Evolutionary conservation across 2,329 filamentous ascomycete genomes (phyloP), one percentile per base, ranked within the genome.

Genomic region (Amauroascus niger): DNA sequence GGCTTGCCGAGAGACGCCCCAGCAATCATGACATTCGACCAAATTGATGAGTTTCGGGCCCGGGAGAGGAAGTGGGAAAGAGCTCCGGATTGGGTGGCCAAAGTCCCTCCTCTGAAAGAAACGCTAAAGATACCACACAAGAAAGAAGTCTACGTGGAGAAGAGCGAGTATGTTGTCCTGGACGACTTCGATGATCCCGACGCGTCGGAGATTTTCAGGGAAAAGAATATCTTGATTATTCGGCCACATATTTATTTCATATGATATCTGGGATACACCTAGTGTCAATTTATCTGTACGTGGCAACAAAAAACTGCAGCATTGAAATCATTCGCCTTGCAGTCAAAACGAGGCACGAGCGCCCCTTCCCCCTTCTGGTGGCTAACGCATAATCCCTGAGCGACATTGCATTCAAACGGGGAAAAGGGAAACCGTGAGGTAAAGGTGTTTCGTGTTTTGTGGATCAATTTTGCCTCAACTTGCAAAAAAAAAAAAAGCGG

Each of bases 171-270:
- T n/a, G 35, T 20, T 28, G 35, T 41, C 4, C 35, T 50, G 8
- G 33, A 28, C 14, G 7, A 18, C 13, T 11, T 40, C 26, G 35
- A 50, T 30, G 35, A 50, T 18, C 35, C 24, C 14, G 35, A 41
- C 2, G 48, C 48, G 13, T 40, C 33, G 1, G 35, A 40, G 37
- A 20, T 30, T 20, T 50, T 50, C n/a, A 16, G 22, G 14, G 48
- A 41, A 33, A 50, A 50, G 37, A 50, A 50, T 30, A 50, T 50
- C 14, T 11, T 50, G 7, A 40, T 30, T 6, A 20, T 30, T 30
- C 20, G 35, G 16, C 48, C 48, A n/a, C 48, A 50, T 50, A 50
- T 50, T 8, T 41, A 50, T 30, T 50, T 50, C 41, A 50, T 41
- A 50, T 50, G 48, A 50, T 28, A 41, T 41, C 22, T 2, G 16